Evolutionary conservation across 2,329 filamentous ascomycete species (phyloP).

Genomic region (Venturia carpophila): DNA sequence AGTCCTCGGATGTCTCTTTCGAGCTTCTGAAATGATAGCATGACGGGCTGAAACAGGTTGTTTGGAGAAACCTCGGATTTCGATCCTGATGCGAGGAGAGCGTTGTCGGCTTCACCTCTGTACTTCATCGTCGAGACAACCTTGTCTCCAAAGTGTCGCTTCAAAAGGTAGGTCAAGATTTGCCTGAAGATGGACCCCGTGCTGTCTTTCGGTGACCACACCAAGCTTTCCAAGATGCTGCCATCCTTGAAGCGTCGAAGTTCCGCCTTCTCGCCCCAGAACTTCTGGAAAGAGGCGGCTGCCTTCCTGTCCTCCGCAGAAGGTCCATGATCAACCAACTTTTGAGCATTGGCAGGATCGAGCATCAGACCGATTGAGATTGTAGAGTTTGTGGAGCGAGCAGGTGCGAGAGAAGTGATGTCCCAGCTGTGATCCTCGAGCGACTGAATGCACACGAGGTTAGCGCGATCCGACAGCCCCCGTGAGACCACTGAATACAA

Average conservation of each 20-base stretch:
- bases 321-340: constrained; percentile 81
- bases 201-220: constrained; percentile 62
- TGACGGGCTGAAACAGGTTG: constrained; percentile 55
- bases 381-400: constrained; percentile 24
- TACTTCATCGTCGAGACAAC: constrained; percentile 44
- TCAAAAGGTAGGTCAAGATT: constrained; percentile 65
- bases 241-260: constrained; percentile 92
- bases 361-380: constrained; percentile 63
- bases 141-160: constrained; percentile 57
- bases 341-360: constrained; percentile 61
- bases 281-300: constrained; percentile 71
- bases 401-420: constrained; percentile 23
- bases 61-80: constrained; percentile 28
- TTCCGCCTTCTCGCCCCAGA: constrained; percentile 93
- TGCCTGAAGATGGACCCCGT: constrained; percentile 65
- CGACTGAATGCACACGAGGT: constrained; percentile 46
- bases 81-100: constrained; percentile 34
- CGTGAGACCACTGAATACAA: constrained; percentile 58
- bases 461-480: constrained; percentile 68
- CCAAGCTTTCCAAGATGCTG: constrained; percentile 82
- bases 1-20: constrained; percentile 70
- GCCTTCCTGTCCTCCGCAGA: constrained; percentile 77
- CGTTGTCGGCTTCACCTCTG: constrained; percentile 39
- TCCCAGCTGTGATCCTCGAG: constrained; percentile 31
- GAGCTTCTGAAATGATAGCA: constrained; percentile 62